These are phyloP conservation scores for Pseudognaphalium luteoalbum DNA, from an alignment of 129 eudicot species.

Conservation along the genomic window DNA sequence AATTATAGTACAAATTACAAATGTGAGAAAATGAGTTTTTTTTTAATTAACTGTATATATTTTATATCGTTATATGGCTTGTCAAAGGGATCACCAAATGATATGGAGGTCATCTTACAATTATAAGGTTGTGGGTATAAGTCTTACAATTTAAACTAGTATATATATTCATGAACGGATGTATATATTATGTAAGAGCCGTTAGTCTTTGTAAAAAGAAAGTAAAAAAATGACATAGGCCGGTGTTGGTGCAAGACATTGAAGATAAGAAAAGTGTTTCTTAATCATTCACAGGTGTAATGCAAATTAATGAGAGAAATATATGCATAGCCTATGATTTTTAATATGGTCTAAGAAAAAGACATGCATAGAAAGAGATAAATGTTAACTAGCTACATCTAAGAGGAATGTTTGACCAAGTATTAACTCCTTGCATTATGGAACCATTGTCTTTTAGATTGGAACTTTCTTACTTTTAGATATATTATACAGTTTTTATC, in stretches of 20 bases:
- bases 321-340: slow-evolving; percentile 1
- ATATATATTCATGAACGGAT: too few species aligned
- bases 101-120: too few species aligned
- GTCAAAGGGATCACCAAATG: too few species aligned
- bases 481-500: too few species aligned
- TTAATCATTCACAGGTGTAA: slow-evolving; percentile 42
- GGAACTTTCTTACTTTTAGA: slow-evolving; percentile 13
- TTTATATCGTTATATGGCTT: too few species aligned
- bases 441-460: slow-evolving; percentile 13
- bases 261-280: slow-evolving; percentile 26
- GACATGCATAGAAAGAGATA: background rate
- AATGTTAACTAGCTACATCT: slow-evolving; percentile 7
- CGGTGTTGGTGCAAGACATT: slow-evolving; percentile 1
- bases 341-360: slow-evolving; percentile 7
- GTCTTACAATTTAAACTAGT: too few species aligned
- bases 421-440: slow-evolving; percentile 35
- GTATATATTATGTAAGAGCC: too few species aligned
- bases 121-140: too few species aligned
- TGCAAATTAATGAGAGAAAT: background rate
- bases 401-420: slow-evolving; percentile 37
- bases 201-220: too few species aligned
- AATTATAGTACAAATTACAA: too few species aligned
- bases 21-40: too few species aligned
- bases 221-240: background rate
- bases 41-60: too few species aligned